Percentiles rank a stretch among this genome's conserved stretches.
phyloP scores from a whole-genome alignment of 257 asterid genomes.

The Salvia rosmarinus region DNA sequence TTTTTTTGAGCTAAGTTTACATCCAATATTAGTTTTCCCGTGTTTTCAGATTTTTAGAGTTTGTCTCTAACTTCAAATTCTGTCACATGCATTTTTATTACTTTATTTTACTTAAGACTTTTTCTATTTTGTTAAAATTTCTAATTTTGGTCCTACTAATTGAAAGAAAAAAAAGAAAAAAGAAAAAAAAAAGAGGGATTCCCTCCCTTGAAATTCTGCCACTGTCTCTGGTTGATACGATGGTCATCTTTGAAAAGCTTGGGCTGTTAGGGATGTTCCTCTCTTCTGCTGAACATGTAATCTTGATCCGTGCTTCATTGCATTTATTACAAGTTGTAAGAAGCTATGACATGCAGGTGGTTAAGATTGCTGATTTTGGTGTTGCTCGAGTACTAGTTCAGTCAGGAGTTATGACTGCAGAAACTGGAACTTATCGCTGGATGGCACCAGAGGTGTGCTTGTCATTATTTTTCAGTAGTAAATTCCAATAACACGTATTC shows the following conservation, averaged over 20 bases:
- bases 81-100: background rate
- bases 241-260: too few species aligned
- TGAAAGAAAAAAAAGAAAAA: too few species aligned
- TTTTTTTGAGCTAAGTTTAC: background rate
- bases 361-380: constrained; percentile 91
- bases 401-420: constrained; percentile 95
- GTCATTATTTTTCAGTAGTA: background rate
- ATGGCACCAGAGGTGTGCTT: constrained; percentile 93
- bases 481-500: background rate
- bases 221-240: too few species aligned
- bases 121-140: background rate
- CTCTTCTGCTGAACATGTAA: background rate
- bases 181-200: too few species aligned
- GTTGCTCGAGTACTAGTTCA: constrained; percentile 75
- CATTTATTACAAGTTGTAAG: background rate
- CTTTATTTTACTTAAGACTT: background rate
- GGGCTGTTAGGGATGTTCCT: background rate
- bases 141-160: background rate
- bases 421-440: constrained; percentile 97
- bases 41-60: background rate
- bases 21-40: background rate
- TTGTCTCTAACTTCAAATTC: background rate
- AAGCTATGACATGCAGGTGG: constrained; percentile 53
- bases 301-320: background rate
- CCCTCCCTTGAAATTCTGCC: too few species aligned